These are phyloP conservation scores for Byssochlamys sp. DNA, from an alignment of 2,329 filamentous ascomycete genomes.

Conservation along the genomic window DNA sequence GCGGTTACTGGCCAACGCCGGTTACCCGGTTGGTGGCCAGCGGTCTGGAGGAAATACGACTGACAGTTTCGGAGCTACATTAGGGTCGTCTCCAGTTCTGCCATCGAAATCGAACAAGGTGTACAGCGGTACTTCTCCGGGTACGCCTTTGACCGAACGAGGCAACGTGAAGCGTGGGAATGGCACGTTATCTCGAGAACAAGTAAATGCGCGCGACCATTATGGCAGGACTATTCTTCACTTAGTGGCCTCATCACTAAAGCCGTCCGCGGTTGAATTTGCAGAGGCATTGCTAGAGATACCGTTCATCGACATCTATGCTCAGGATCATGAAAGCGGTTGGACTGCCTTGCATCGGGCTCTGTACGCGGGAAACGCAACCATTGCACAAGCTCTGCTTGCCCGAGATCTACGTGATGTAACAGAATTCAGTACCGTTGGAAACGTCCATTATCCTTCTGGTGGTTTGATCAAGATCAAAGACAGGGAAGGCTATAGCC, in stretches of 20 bases:
- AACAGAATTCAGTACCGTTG: conserved; percentile 48
- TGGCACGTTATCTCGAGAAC: conserved; percentile 46
- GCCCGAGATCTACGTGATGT: conserved; percentile 64
- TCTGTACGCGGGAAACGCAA: conserved; percentile 79
- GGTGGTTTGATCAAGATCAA: conserved; percentile 85
- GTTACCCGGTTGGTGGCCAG: conserved; percentile 37
- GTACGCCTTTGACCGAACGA: conserved; percentile 36
- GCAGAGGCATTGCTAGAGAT: conserved; percentile 71
- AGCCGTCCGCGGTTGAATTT: conserved; percentile 61
- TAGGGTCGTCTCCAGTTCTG: conserved; percentile 21
- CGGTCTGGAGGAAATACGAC: conserved; percentile 19
- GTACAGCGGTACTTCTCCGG: conserved; percentile 37
- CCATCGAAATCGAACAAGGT: conserved; percentile 41
- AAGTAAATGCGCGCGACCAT: conserved; percentile 77
- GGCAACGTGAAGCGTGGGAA: conserved; percentile 10
- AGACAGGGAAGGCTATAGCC: conserved; percentile 86
- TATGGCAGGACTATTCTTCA: conserved; percentile 75
- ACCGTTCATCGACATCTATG: conserved; percentile 73
- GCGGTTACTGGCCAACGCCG: conserved; percentile 68
- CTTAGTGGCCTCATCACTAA: conserved; percentile 67
- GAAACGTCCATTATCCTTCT: conserved; percentile 50
- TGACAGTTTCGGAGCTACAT: conserved; percentile 21
- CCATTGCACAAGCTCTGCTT: conserved; percentile 72
- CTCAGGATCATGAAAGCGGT: conserved; percentile 80
- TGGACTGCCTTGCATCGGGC: conserved; percentile 93